phyloP scores from a whole-genome alignment of 768 basidiomycete genomes.

The Tulasnella sp. region DNA sequence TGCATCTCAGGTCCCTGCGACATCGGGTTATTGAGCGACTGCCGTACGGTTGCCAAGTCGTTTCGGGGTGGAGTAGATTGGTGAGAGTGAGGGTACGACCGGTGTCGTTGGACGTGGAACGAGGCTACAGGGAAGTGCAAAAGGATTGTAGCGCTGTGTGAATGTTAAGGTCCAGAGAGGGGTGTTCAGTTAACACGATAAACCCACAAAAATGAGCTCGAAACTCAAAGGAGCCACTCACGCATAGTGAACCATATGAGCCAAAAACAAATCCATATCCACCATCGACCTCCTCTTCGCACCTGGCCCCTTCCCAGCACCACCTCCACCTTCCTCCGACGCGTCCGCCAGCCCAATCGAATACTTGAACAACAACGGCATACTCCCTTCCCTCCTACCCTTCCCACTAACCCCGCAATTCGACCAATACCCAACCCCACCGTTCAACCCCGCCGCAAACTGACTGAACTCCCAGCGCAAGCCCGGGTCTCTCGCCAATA shows the following conservation, averaged over 20 bases:
- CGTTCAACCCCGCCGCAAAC: background rate
- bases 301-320: background rate
- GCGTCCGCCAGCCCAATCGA: constrained; percentile 3
- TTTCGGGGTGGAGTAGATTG: background rate
- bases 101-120: background rate
- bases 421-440: background rate
- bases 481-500: background rate
- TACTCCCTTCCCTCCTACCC: background rate
- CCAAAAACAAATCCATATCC: constrained; percentile 7
- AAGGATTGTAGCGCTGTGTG: background rate
- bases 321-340: too few relatives aligned
- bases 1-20: background rate
- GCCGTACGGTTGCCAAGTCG: background rate
- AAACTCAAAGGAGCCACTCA: background rate
- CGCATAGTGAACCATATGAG: constrained; percentile 10
- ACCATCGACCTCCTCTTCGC: background rate
- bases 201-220: background rate
- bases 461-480: background rate
- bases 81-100: background rate
- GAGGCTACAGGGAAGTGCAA: background rate
- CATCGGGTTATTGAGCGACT: background rate
- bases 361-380: background rate
- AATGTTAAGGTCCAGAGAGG: too few relatives aligned
- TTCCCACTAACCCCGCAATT: background rate
- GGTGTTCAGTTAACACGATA: too few relatives aligned